A percentile compares a stretch with the other conserved stretches of the same genome.
Conservation (phyloP, 352 stramenopile genomes). For the Phytophthora cactorum region DNA sequence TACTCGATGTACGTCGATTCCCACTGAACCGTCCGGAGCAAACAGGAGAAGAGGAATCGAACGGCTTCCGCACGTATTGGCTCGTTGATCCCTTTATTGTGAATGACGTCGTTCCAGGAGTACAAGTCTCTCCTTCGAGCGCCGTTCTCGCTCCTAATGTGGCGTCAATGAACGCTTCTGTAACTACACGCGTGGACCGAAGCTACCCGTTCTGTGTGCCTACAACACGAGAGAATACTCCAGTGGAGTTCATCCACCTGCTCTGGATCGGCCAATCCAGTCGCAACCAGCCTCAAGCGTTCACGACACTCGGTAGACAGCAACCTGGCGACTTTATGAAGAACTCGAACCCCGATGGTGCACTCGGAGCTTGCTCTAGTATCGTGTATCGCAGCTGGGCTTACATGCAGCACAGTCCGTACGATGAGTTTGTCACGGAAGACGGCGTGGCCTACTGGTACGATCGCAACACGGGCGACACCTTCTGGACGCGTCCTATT, state of each 20-base stretch:
- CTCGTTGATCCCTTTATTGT: slow-evolving; percentile 65
- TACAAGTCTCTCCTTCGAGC: slow-evolving; percentile 77
- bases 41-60: slow-evolving; percentile 86
- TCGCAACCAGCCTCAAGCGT: slow-evolving; percentile 91
- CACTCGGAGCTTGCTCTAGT: slow-evolving; percentile 84
- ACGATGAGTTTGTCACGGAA: slow-evolving; percentile 92
- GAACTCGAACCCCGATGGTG: slow-evolving; percentile 70
- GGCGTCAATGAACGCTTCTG: slow-evolving; percentile 81
- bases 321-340: slow-evolving; percentile 94
- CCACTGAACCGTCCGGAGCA: slow-evolving; percentile 89
- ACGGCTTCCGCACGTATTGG: slow-evolving; percentile 92
- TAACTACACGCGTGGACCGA: slow-evolving; percentile 87
- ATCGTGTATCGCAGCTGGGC: slow-evolving; percentile 93
- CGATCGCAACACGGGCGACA: slow-evolving; percentile 78
- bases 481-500: slow-evolving; percentile 92
- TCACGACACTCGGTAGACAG: slow-evolving; percentile 89
- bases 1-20: slow-evolving; percentile 44
- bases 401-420: slow-evolving; percentile 86
- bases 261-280: slow-evolving; percentile 90
- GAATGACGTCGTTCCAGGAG: slow-evolving; percentile 55
- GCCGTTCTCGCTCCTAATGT: slow-evolving; percentile 67
- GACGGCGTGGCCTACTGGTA: slow-evolving; percentile 94
- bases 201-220: slow-evolving; percentile 94
- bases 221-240: slow-evolving; percentile 92
- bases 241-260: slow-evolving; percentile 93